Evolutionary conservation across 495 filamentous ascomycete genomes (phyloP).

Genomic region (Amphirosellinia nigrospora): DNA sequence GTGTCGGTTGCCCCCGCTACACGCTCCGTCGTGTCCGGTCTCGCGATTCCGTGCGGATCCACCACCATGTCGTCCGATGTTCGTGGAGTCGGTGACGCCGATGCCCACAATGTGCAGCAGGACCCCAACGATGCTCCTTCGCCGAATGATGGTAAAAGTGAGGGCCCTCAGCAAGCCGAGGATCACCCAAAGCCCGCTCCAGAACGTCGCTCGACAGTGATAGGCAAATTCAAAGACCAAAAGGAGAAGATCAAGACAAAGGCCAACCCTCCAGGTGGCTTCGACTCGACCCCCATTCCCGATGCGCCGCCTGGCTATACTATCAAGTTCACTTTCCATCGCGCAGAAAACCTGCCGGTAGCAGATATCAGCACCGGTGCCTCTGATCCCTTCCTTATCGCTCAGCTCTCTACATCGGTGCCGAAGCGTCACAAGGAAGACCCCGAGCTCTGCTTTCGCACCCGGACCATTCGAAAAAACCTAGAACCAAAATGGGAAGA

Average conservation of each 20-base stretch:
- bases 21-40: conserved; percentile 7
- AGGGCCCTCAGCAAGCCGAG: conserved; percentile 20
- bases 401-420: conserved; percentile 66
- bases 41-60: background rate
- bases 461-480: conserved; percentile 71
- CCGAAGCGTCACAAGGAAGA: conserved; percentile 81
- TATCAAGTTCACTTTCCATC: conserved; percentile 83
- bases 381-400: conserved; percentile 82
- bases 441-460: conserved; percentile 72
- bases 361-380: conserved; percentile 78
- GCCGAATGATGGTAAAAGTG: conserved; percentile 17
- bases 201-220: conserved; percentile 32
- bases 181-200: conserved; percentile 12
- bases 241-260: conserved; percentile 65
- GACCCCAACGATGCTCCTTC: conserved; percentile 24
- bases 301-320: conserved; percentile 77
- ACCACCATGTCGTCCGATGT: conserved; percentile 2
- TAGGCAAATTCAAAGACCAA: conserved; percentile 60
- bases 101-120: conserved; percentile 31
- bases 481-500: conserved; percentile 81
- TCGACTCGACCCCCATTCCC: conserved; percentile 78
- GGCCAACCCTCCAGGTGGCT: conserved; percentile 76
- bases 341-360: conserved; percentile 77
- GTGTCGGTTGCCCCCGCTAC: background rate
- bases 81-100: conserved; percentile 29